Percentiles rank a stretch among this genome's conserved stretches.
phyloP scores from a whole-genome alignment of 2,329 filamentous ascomycete genomes.

The Aureobasidium uvarum region DNA sequence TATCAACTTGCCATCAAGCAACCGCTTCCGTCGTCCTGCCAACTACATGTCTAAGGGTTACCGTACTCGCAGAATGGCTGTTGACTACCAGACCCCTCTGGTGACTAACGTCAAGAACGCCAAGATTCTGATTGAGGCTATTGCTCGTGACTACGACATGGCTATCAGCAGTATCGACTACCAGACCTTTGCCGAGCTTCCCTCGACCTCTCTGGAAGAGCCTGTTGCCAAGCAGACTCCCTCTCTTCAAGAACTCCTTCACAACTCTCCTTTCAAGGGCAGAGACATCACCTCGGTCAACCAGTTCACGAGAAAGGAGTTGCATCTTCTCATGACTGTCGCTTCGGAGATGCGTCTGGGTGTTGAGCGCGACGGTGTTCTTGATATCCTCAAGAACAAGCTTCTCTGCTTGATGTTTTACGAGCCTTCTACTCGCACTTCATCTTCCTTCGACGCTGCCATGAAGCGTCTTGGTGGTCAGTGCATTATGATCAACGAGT shows the following conservation, averaged over 20 bases:
- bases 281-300: conserved; percentile 89
- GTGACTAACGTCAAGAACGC: conserved; percentile 99
- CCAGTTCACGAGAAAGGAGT: conserved; percentile 80
- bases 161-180: conserved; percentile 81
- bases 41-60: conserved; percentile 99
- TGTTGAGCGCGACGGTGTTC: conserved; percentile 85
- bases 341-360: conserved; percentile 97
- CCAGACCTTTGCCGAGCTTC: conserved; percentile 67
- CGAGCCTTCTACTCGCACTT: conserved; percentile 94
- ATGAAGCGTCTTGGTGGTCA: conserved; percentile 97
- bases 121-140: conserved; percentile 93
- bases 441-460: conserved; percentile 91
- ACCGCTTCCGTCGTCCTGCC: conserved; percentile 91
- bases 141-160: conserved; percentile 83
- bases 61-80: conserved; percentile 93
- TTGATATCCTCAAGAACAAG: conserved; percentile 81
- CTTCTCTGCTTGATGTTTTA: conserved; percentile 94
- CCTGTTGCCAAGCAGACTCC: conserved; percentile 50
- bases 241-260: conserved; percentile 67
- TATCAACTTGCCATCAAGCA: conserved; percentile 98
- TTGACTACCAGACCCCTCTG: conserved; percentile 94
- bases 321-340: conserved; percentile 92
- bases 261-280: conserved; percentile 81
- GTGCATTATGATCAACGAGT: conserved; percentile 76
- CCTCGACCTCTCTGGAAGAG: conserved; percentile 35